Conservation (phyloP, 352 stramenopile species). For the Phytopythium delawarense region DNA sequence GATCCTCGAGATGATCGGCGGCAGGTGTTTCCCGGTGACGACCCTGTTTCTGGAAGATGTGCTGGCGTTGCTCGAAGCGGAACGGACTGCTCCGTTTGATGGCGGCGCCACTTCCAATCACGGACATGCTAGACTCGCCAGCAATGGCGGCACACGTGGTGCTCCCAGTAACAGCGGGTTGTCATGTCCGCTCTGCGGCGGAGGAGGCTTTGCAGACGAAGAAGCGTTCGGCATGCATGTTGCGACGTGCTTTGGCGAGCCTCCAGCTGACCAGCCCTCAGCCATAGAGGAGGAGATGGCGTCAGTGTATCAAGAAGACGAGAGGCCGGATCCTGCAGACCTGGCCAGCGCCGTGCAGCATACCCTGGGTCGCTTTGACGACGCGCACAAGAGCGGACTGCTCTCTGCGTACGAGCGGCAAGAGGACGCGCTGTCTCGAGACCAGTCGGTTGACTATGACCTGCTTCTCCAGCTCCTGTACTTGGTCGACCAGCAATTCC, state of each 20-base stretch:
- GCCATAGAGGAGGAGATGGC: background rate
- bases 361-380: constrained; percentile 24
- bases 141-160: constrained; percentile 2
- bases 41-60: constrained; percentile 92
- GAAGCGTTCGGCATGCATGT: constrained; percentile 88
- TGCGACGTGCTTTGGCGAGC: constrained; percentile 73
- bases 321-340: constrained; percentile 13
- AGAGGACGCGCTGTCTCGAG: constrained; percentile 49
- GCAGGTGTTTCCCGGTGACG: constrained; percentile 87
- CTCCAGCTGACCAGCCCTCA: constrained; percentile 7
- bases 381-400: constrained; percentile 31
- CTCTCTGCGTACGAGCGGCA: constrained; percentile 58
- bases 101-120: background rate
- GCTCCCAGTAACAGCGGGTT: constrained; percentile 22
- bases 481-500: constrained; percentile 55
- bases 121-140: constrained; percentile 3
- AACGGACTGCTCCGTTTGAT: constrained; percentile 20
- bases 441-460: constrained; percentile 70
- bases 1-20: constrained; percentile 75
- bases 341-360: constrained; percentile 36
- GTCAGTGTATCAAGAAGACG: background rate
- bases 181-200: constrained; percentile 82
- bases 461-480: constrained; percentile 62
- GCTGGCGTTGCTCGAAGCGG: constrained; percentile 41
- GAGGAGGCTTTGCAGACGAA: constrained; percentile 58